Conservation (phyloP, 1,284 basidiomycete species). For the Cutaneotrichosporon sp. region DNA sequence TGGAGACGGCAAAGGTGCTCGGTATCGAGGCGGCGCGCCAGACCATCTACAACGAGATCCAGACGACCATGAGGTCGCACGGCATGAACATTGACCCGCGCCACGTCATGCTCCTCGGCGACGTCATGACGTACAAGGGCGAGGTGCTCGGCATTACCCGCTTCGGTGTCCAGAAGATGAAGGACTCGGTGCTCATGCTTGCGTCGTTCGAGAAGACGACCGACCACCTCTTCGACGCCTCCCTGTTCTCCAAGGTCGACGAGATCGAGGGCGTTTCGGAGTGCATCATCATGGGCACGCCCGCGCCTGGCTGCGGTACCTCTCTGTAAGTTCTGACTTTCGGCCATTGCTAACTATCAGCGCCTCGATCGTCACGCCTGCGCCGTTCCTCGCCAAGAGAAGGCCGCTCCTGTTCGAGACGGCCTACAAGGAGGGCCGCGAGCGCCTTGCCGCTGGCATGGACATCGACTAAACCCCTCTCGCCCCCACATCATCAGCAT, state of each 20-base stretch:
- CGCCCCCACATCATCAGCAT: slow-evolving; percentile 10
- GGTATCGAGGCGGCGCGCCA: slow-evolving; percentile 95
- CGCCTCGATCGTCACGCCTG: slow-evolving; percentile 62
- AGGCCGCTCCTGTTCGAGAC: slow-evolving; percentile 63
- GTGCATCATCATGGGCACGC: slow-evolving; percentile 99
- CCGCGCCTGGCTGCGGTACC: slow-evolving; percentile 93
- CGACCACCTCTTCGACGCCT: slow-evolving; percentile 97
- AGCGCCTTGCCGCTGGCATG: slow-evolving; percentile 20
- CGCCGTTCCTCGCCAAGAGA: slow-evolving; percentile 60
- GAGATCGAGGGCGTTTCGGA: slow-evolving; percentile 95
- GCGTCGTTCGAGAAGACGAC: slow-evolving; percentile 99
- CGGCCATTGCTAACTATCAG: neutral
- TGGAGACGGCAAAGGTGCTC: slow-evolving; percentile 90
- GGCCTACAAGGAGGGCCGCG: slow-evolving; percentile 49
- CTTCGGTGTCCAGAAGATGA: slow-evolving; percentile 99
- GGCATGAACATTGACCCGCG: slow-evolving; percentile 99
- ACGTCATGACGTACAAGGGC: slow-evolving; percentile 99
- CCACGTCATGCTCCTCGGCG: slow-evolving; percentile 97
- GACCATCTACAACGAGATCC: slow-evolving; percentile 96
- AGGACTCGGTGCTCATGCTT: slow-evolving; percentile 98
- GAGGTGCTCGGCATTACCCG: slow-evolving; percentile 98
- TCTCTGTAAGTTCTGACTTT: slow-evolving; percentile 60
- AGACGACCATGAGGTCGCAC: slow-evolving; percentile 95
- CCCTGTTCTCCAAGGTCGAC: slow-evolving; percentile 94
- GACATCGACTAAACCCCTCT: slow-evolving; percentile 18